Base-by-base conservation (phyloP, 2,329 filamentous ascomycete species). In the Basipetospora chlamydospora region DNA sequence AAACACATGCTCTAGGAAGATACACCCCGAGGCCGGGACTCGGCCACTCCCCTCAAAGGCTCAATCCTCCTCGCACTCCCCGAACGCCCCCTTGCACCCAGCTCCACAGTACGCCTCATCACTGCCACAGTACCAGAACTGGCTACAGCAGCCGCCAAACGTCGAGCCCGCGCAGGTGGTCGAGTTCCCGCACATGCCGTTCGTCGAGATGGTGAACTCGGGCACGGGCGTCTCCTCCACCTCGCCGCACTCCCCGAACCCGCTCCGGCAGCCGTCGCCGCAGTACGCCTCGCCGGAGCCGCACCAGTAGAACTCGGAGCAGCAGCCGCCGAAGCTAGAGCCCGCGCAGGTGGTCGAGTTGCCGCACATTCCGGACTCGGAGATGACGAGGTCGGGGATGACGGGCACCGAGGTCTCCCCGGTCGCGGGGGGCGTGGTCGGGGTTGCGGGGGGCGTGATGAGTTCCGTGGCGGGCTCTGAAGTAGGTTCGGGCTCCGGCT, bases 261-360 rank as follows among this genome's bases (percentile, higher is more conserved):
- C 46, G 4, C 37, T 36, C 40, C 57, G 56, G 37, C 56, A 58
- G n/a, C 54, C 55, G 1, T 34, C 28, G 20, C 50, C 53, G 31
- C 56, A 59, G 36, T 58, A 35, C 11, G 33, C 21, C 21, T 33
- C 28, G 31, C 35, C 38, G 13, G 46, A 52, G 46, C 46, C 57
- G 57, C 58, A 63, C 41, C 44, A 60, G n/a, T 58, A 59, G 37
- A 54, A 56, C 39, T 45, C 49, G 3, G 59, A 61, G 39, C 60
- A 64, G 44, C 60, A 63, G 43, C 51, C 49, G 5, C 57, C 57
- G 33, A 52, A 55, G 11, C 21, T 35, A 0, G 55, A 58, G 16
- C 50, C 53, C 32, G 52, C 46, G 38, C 60, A 63, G 6, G 51
- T 55, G 8, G 42, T 49, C 16, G 42, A 37, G 29, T 52, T 54